Percentiles rank a stretch among this genome's conserved stretches.
phyloP scores from a whole-genome alignment of 78 protist species.

The Pigoraptor vietnamica region DNA sequence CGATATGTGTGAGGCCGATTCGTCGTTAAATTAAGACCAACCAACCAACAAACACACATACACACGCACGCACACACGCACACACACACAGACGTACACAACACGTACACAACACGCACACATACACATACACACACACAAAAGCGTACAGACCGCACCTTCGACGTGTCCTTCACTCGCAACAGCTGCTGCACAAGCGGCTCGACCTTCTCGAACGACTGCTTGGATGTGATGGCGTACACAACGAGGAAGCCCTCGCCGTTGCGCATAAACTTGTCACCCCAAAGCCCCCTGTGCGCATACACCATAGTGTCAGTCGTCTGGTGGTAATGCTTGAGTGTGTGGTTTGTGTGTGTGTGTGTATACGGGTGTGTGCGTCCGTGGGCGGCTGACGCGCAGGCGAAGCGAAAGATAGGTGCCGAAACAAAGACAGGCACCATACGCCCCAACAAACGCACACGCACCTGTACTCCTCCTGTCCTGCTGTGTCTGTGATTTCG shows the following conservation, averaged over 20 bases:
- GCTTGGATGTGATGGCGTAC: constrained; percentile 27
- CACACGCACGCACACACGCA: too few species aligned
- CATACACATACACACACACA: too few species aligned
- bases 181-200: constrained; percentile 19
- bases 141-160: too few species aligned
- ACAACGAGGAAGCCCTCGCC: constrained; percentile 72
- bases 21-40: neutral
- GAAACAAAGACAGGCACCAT: too few species aligned
- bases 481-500: constrained; percentile 81
- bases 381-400: too few species aligned
- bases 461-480: constrained; percentile 65
- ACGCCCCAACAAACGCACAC: too few species aligned
- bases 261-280: constrained; percentile 21
- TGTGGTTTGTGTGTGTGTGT: neutral
- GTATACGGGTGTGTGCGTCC: neutral
- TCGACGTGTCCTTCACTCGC: constrained; percentile 28
- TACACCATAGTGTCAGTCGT: neutral
- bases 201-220: constrained; percentile 22
- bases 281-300: neutral
- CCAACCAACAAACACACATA: neutral
- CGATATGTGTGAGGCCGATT: too few species aligned
- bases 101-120: too few species aligned
- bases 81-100: neutral
- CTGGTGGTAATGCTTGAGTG: neutral
- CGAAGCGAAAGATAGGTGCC: too few species aligned